Conservation (phyloP, 345 rosid species). For the Nephelium lappaceum region DNA sequence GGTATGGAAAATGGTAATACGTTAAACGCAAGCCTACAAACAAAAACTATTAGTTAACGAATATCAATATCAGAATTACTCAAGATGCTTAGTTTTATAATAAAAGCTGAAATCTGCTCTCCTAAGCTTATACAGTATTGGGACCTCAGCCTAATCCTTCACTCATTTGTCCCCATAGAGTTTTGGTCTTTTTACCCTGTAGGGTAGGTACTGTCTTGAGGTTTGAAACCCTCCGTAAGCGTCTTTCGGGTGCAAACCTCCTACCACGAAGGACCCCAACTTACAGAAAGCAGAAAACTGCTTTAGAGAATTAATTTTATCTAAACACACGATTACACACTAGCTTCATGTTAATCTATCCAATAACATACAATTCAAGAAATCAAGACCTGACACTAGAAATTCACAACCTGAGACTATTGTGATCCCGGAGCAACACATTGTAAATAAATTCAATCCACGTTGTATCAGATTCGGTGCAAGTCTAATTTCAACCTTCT, state of each 20-base stretch:
- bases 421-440: background rate
- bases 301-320: background rate
- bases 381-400: background rate
- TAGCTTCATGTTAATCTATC: background rate
- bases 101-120: background rate
- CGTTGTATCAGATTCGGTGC: background rate
- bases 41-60: background rate
- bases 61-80: background rate
- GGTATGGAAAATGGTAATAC: background rate
- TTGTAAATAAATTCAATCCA: conserved; percentile 4
- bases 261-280: no score
- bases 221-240: no score
- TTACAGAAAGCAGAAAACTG: background rate
- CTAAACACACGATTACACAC: background rate
- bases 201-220: no score
- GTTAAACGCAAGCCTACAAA: background rate
- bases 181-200: no score
- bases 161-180: no score
- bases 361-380: background rate
- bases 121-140: background rate
- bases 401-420: background rate
- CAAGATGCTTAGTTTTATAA: background rate
- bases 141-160: no score
- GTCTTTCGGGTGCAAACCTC: no score
- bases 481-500: background rate